Evolutionary conservation across 371 early-diverging fungal species (phyloP), one percentile per base, ranked within the genome.

Genomic region (Mortierella sp.): DNA sequence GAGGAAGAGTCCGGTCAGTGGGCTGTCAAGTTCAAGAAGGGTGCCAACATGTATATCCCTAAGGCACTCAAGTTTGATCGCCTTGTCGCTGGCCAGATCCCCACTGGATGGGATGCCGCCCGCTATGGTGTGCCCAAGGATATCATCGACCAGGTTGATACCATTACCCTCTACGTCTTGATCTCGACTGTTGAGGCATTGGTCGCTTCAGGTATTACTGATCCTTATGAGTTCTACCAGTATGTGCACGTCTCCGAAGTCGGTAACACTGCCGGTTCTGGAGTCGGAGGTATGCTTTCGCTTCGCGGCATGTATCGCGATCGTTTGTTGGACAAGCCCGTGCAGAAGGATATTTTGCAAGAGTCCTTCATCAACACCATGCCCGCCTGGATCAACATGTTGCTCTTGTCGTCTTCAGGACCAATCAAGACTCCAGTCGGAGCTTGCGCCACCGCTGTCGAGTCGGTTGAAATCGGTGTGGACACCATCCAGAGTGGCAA

Each of bases 401-500:
- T 98, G 74, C 86, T 98, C 66, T 87, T 98, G 21, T 97, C 97
- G 19, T 92, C 97, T 0, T 94, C 97, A 7, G 98, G 98, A 58
- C 97, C 97, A n/a, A 96, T 98, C 87, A 96, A 96, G 91, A 95
- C 97, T 5, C 97, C 97, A 9, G 96, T 95, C 62, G 96, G 97
- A 69, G 97, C 97, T 50, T 98, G 97, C 83, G 97, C 97, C 19
- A 97, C 97, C 7, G 94, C 97, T 63, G 95, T 94, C 72, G 92
- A 96, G 69, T 96, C 97, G 2, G 92, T 98, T 22, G 97, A 97
- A 72, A 90, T 97, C 69, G 98, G 95, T 68, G 93, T 95, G 32
- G 97, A 98, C 59, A 93, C 96, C 48, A 96, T 98, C 63, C 83
- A 94, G 71, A 88, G 89, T 36, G 98, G 97, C 70, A 97, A 96